These are phyloP conservation scores for Trametes villosa DNA, from an alignment of 768 basidiomycete genomes.

Conservation along the genomic window DNA sequence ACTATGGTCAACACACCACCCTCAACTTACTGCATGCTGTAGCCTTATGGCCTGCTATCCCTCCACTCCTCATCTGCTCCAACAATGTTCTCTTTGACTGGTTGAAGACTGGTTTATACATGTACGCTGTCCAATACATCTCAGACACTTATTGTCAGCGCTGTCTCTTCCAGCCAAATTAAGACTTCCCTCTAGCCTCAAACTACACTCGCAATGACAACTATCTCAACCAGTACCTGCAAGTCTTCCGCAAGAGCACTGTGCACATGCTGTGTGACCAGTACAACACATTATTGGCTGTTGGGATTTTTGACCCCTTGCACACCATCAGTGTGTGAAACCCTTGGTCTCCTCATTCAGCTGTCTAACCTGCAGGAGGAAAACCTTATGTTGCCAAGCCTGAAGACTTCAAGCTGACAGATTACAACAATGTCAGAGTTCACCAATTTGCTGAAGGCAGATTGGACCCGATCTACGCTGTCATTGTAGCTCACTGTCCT, in stretches of 20 bases:
- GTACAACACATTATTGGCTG: neutral
- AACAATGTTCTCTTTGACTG: neutral
- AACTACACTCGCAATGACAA: neutral
- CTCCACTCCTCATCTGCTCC: neutral
- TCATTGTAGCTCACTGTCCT: neutral
- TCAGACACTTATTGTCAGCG: neutral
- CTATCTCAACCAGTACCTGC: neutral
- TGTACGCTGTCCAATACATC: neutral
- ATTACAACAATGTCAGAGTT: neutral
- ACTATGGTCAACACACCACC: conserved; percentile 7
- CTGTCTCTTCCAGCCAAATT: neutral
- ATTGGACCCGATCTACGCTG: neutral
- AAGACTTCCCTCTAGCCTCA: neutral
- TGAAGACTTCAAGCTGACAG: neutral
- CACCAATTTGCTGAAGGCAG: neutral
- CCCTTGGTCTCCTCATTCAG: too few relatives aligned
- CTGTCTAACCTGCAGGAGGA: neutral
- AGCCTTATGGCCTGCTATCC: neutral
- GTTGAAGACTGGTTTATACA: neutral
- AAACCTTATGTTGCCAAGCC: neutral
- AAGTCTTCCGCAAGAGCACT: neutral
- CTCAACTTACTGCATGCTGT: neutral
- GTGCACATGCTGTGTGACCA: neutral
- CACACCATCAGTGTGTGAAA: neutral
- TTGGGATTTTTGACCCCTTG: neutral